Base-by-base conservation (phyloP, 768 basidiomycete species). In the Rhodotorula kratochvilovae region DNA sequence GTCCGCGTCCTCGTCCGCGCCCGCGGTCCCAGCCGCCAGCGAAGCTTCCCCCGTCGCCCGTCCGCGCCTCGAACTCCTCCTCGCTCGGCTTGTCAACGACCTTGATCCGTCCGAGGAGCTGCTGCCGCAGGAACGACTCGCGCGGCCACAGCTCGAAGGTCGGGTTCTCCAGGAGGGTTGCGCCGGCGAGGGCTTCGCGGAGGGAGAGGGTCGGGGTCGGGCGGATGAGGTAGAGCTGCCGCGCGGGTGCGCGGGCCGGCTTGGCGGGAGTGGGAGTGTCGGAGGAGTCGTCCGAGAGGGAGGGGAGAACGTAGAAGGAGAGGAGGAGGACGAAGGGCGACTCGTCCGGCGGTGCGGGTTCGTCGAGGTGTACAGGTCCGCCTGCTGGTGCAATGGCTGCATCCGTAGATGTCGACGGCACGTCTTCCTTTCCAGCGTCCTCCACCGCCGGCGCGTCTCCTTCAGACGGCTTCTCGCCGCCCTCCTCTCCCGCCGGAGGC, bases 261-360 rank as follows among this genome's bases (percentile, higher is more conserved):
- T 6, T 15, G 42, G 46, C 31, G 61, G 46, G 35, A 27, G 54
- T 5, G 16, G 62, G 31, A n/a, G 53, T 35, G 60, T 53, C 56
- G 59, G 53, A 10, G 42, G 35, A 29, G 5, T 53, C 55, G 42
- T 55, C 16, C 31, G 48, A 8, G 56, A 36, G 16, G 3, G 36
- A 27, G 17, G 64, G 56, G 27, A 58, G 67, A 5, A 42, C 21
- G 56, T 58, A 68, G 57, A 63, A 57, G 5, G 67, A 35, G 62
- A 74, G 73, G 27, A 74, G 63, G 50, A 74, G 73, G 58, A 68
- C 36, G 69, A 74, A 70, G 19, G 73, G 64, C 1, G 67, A 43
- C 16, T 69, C 72, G 23, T 71, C 66, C 45, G 29, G 2, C 12
- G 27, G 1, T 4, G 36, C 11, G 16, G 35, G 21, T 7, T 42